Evolutionary conservation across 352 stramenopile species (phyloP).

Genomic region (Globisporangium emineosum): DNA sequence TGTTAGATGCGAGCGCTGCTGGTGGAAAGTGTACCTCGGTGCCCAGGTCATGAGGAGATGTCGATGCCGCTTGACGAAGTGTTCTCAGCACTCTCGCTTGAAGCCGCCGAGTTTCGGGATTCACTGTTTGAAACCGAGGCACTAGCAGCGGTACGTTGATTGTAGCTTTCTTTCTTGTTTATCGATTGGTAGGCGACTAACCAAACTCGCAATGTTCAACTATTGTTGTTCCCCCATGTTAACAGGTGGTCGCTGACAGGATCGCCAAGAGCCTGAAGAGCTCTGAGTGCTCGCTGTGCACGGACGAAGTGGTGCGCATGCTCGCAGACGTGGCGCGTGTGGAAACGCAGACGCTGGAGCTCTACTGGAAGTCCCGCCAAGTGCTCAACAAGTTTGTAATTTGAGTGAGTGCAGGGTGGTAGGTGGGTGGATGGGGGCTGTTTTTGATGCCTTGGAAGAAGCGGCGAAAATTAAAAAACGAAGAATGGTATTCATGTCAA

Average conservation of each 20-base stretch:
- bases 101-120: slow-evolving; percentile 8
- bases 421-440: too few species aligned
- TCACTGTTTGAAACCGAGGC: slow-evolving; percentile 8
- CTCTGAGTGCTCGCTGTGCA: slow-evolving; percentile 30
- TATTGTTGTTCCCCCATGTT: background rate
- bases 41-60: slow-evolving; percentile 15
- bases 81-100: slow-evolving; percentile 19
- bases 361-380: slow-evolving; percentile 54
- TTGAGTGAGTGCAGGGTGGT: slow-evolving; percentile 9
- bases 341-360: slow-evolving; percentile 42
- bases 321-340: slow-evolving; percentile 36
- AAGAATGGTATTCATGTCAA: background rate
- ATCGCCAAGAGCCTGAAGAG: slow-evolving; percentile 25
- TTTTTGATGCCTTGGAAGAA: background rate
- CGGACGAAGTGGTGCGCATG: slow-evolving; percentile 44
- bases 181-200: too few species aligned
- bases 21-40: slow-evolving; percentile 15
- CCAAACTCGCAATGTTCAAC: background rate
- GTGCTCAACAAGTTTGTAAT: slow-evolving; percentile 43
- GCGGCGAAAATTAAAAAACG: too few species aligned
- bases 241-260: slow-evolving; percentile 37
- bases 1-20: slow-evolving; percentile 60
- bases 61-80: slow-evolving; percentile 20
- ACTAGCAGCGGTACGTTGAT: slow-evolving; percentile 9
- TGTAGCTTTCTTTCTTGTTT: background rate